phyloP scores from a whole-genome alignment of 2,329 filamentous ascomycete genomes.

The Davidsoniella virescens region DNA sequence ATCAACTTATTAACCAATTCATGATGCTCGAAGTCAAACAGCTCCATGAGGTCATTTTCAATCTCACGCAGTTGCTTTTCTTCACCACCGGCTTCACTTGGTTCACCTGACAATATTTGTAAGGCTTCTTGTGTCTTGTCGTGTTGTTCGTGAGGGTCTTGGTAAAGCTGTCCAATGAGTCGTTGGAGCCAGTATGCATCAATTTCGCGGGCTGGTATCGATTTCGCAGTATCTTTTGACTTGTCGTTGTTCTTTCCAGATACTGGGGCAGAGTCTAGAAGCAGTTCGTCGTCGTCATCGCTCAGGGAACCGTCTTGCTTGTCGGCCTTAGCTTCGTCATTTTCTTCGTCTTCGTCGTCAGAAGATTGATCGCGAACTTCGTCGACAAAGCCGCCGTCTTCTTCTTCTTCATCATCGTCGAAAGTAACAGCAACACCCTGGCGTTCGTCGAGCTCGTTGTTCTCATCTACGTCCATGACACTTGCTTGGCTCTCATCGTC shows the following conservation, averaged over 20 bases:
- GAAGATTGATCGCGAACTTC: conserved; percentile 82
- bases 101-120: conserved; percentile 61
- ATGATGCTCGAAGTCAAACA: conserved; percentile 94
- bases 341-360: conserved; percentile 58
- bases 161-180: conserved; percentile 74
- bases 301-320: conserved; percentile 24
- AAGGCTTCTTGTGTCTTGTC: conserved; percentile 81
- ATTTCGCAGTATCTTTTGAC: conserved; percentile 39
- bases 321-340: conserved; percentile 34
- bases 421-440: conserved; percentile 97
- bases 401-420: conserved; percentile 79
- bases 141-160: conserved; percentile 82
- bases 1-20: conserved; percentile 85
- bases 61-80: conserved; percentile 81
- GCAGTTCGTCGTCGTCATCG: conserved; percentile 64
- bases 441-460: conserved; percentile 72
- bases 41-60: conserved; percentile 94
- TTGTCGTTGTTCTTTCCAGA: conserved; percentile 19
- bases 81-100: conserved; percentile 54
- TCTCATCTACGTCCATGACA: conserved; percentile 34
- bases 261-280: conserved; percentile 54
- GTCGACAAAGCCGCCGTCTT: conserved; percentile 58
- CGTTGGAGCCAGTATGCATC: conserved; percentile 96
- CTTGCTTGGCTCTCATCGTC: conserved; percentile 47
- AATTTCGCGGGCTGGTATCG: conserved; percentile 72